A percentile compares a stretch with the other conserved stretches of the same genome.
Conservation (phyloP, 179 eudicot genomes). For the Silene coronaria region DNA sequence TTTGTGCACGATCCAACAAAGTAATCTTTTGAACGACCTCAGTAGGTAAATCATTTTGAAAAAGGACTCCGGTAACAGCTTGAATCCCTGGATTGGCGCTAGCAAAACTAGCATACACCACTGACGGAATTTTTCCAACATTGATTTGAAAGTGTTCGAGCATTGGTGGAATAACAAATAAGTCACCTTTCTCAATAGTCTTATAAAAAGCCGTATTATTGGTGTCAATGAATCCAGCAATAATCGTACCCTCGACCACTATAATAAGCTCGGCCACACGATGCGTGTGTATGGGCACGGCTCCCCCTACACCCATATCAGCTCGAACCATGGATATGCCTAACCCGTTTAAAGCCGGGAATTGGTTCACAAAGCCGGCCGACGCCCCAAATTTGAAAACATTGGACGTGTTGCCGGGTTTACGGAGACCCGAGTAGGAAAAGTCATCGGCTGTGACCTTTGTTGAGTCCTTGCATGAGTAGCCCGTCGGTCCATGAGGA, state of each 20-base stretch:
- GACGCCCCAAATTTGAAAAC: not conserved
- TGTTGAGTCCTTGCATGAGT: not conserved
- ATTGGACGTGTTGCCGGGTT: not conserved
- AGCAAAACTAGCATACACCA: not conserved
- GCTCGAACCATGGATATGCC: not conserved
- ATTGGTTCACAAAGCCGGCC: not conserved
- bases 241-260: not conserved
- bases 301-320: not conserved
- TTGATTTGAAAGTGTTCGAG: not conserved
- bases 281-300: not conserved
- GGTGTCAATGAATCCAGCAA: not conserved
- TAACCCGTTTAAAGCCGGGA: not conserved
- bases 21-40: not conserved
- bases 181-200: not conserved
- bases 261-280: not conserved
- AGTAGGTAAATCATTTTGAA: not conserved
- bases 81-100: not conserved
- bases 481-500: not conserved
- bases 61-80: not conserved
- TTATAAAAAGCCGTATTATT: not conserved
- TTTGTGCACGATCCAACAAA: not conserved
- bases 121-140: not conserved
- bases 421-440: not conserved
- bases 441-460: not conserved
- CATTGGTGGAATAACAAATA: not conserved